Base-by-base conservation (phyloP, 2,329 filamentous ascomycete species). In the Sporothrix globosa region DNA sequence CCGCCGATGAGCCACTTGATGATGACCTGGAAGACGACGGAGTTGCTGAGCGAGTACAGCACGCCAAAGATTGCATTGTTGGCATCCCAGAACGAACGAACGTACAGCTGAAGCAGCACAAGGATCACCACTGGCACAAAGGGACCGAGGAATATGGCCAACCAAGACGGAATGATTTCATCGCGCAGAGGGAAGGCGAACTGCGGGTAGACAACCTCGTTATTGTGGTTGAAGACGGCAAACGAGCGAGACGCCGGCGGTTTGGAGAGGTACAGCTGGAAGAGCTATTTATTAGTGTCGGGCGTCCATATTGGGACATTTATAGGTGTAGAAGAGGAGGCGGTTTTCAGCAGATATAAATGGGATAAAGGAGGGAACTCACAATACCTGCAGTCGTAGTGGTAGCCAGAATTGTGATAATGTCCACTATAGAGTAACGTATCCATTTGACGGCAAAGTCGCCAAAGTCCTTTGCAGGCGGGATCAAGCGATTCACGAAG, bases 21-120 rank as follows among this genome's bases (percentile, higher is more conserved):
- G 76, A 92, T 90, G 74, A 92, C 90, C 76, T 93, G 91, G 81
- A 93, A 92, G 66, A 92, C 87, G n/a, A 90, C 88, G 3, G 89
- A 89, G 6, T 85, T 83, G 79, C 92, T 91, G 73, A 92, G 84
- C 0, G 87, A 83, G 82, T 92, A 92, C 0, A 92, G 80, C 0
- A 92, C 84, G 17, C 90, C 91, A 63, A 92, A 83, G 65, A 89
- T 81, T 58, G 86, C 90, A 77, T 92, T 92, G 82, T 92, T 92
- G 76, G 88, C 81, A 70, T 90, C 88, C 88, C 88, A 90, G 81
- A 90, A 90, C 9, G 86, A 89, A 69, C 87, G 86, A 61, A 92
- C 83, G 65, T 90, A 87, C 74, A 92, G 84, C 78, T 92, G 90
- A 80, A 89, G 85, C 69, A 88, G 74, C 2, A 91, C 79, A 75